phyloP scores from a whole-genome alignment of 2,329 filamentous ascomycete genomes.

The Pleoardoris graminearum region DNA sequence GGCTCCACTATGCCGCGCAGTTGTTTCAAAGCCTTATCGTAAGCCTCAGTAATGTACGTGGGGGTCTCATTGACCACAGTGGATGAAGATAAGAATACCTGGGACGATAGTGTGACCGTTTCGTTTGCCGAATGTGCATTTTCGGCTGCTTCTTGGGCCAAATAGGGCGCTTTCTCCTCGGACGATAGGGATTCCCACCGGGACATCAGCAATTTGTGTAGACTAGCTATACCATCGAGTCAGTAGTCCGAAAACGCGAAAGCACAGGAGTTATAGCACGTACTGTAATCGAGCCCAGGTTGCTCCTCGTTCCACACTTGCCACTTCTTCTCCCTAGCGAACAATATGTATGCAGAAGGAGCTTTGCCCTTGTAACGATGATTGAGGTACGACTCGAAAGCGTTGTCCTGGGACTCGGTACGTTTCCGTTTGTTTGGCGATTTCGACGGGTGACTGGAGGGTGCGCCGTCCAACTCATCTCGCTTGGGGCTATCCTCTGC shows the following conservation, averaged over 20 bases:
- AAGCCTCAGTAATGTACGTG: conserved; percentile 24
- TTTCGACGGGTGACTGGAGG: not conserved
- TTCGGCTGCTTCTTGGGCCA: conserved; percentile 17
- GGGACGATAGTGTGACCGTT: not conserved
- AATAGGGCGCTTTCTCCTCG: conserved; percentile 25
- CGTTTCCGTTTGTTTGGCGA: conserved; percentile 1
- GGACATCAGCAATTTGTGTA: conserved; percentile 19
- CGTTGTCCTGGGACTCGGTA: conserved; percentile 10
- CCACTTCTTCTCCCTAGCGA: conserved; percentile 18
- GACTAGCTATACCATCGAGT: conserved; percentile 15
- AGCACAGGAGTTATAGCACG: not conserved
- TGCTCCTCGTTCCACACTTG: conserved; percentile 15
- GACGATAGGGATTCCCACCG: conserved; percentile 25
- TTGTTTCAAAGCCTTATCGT: conserved; percentile 27
- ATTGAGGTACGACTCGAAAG: conserved; percentile 19
- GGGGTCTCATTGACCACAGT: conserved; percentile 31
- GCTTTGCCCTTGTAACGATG: conserved; percentile 12
- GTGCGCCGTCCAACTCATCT: not conserved
- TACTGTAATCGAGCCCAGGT: conserved; percentile 21
- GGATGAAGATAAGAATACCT: conserved; percentile 23
- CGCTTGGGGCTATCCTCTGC: not conserved
- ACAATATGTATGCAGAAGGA: conserved; percentile 23
- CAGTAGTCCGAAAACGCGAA: not conserved
- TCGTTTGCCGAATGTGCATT: conserved; percentile 8
- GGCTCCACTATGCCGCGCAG: conserved; percentile 12